phyloP scores from a whole-genome alignment of 306 rosid genomes.

The Boehmeria nivea region DNA sequence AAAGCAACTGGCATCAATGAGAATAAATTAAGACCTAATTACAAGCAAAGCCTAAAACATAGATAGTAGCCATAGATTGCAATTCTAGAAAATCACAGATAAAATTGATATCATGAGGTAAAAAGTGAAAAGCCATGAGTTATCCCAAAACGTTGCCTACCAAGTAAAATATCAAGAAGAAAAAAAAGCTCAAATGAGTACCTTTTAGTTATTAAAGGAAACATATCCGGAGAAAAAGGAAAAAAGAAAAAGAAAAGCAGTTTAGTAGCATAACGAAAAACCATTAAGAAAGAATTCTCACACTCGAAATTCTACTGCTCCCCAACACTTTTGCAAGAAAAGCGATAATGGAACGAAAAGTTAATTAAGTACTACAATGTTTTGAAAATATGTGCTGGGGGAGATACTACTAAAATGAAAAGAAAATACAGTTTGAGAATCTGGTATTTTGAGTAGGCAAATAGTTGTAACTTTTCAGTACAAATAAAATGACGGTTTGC shows the following conservation, averaged over 20 bases:
- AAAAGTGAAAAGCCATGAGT: not conserved
- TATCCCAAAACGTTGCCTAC: not conserved
- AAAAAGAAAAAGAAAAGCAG: not conserved
- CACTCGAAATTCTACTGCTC: slow-evolving; percentile 37
- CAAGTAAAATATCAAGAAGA: not conserved
- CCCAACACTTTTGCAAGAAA: slow-evolving; percentile 31
- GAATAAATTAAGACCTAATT: slow-evolving; percentile 2
- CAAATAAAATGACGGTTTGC: slow-evolving; percentile 67
- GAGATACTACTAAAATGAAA: slow-evolving; percentile 5
- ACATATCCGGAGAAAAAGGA: not conserved
- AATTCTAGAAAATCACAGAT: slow-evolving; percentile 1
- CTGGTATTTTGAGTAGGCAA: slow-evolving; percentile 40
- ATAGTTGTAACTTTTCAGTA: slow-evolving; percentile 27
- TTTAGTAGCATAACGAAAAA: slow-evolving; percentile 28
- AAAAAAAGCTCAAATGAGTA: slow-evolving; percentile 5
- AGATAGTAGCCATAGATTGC: not conserved
- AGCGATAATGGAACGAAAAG: slow-evolving; percentile 2
- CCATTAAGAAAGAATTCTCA: slow-evolving; percentile 28
- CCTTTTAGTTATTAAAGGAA: not conserved
- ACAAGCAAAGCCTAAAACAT: not conserved
- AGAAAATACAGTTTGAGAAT: slow-evolving; percentile 23
- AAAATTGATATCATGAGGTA: not conserved
- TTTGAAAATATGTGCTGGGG: slow-evolving; percentile 22
- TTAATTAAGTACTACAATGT: slow-evolving; percentile 13
- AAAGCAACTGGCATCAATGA: slow-evolving; percentile 17